phyloP scores from a whole-genome alignment of 2,329 filamentous ascomycete genomes.

The Ascocoryne sarcoides region DNA sequence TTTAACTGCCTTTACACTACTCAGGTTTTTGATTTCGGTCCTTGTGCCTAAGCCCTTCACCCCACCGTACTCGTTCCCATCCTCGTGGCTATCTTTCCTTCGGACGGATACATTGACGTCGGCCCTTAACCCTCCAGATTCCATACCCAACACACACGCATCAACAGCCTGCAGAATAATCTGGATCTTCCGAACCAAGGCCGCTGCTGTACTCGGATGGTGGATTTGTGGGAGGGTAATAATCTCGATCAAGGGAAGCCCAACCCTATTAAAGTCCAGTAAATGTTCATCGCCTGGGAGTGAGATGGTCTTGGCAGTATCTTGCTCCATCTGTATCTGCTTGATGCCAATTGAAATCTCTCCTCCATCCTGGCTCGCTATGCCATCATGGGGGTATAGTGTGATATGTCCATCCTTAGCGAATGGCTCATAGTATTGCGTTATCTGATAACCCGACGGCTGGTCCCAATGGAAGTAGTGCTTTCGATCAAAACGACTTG shows the following conservation, averaged over 20 bases:
- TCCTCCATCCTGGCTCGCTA: slow-evolving; percentile 63
- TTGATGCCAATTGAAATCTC: slow-evolving; percentile 72
- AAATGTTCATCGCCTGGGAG: slow-evolving; percentile 66
- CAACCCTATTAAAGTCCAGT: slow-evolving; percentile 90
- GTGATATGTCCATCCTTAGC: slow-evolving; percentile 63
- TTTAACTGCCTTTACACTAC: slow-evolving; percentile 89
- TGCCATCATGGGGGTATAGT: slow-evolving; percentile 67
- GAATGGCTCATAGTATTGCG: slow-evolving; percentile 78
- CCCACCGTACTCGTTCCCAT: slow-evolving; percentile 43
- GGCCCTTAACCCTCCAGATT: slow-evolving; percentile 78
- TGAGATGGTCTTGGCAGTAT: slow-evolving; percentile 88
- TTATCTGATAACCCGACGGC: slow-evolving; percentile 93
- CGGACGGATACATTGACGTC: slow-evolving; percentile 93
- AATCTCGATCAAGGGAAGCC: slow-evolving; percentile 85
- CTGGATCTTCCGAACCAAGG: slow-evolving; percentile 84
- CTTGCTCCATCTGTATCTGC: slow-evolving; percentile 95
- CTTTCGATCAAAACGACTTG: slow-evolving; percentile 87
- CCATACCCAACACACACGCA: slow-evolving; percentile 86
- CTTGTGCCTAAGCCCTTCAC: slow-evolving; percentile 65
- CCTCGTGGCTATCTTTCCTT: slow-evolving; percentile 33
- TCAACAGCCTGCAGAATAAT: slow-evolving; percentile 69
- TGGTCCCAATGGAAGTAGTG: slow-evolving; percentile 99
- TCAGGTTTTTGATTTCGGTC: slow-evolving; percentile 96
- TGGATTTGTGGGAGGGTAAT: slow-evolving; percentile 88
- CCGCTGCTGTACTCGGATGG: slow-evolving; percentile 76